Percentiles rank a stretch among this genome's conserved stretches.
These are phyloP conservation scores for Pythium phragmiticola DNA, from an alignment of 352 stramenopile species.

Conservation along the genomic window DNA sequence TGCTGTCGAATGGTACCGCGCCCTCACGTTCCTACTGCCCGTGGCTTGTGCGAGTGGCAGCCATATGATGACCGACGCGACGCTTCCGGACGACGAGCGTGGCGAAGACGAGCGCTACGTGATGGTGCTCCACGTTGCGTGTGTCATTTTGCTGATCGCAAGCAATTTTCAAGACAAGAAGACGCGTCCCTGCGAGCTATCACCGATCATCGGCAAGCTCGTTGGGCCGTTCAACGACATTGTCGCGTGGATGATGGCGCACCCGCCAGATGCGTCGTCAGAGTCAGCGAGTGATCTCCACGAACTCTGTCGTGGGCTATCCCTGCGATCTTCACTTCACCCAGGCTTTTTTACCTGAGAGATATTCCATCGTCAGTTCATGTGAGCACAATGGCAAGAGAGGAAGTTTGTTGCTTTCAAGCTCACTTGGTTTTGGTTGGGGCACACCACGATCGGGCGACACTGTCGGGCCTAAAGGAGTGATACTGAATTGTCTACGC, in stretches of 20 bases:
- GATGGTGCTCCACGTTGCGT: constrained; percentile 73
- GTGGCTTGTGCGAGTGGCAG: constrained; percentile 66
- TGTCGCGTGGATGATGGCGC: constrained; percentile 50
- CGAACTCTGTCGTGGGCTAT: constrained; percentile 65
- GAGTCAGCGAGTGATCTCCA: constrained; percentile 67
- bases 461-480: constrained; percentile 6
- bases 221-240: constrained; percentile 56
- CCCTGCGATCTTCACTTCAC: constrained; percentile 39
- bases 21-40: constrained; percentile 71
- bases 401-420: background rate
- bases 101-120: constrained; percentile 79
- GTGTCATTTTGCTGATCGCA: constrained; percentile 66
- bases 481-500: constrained; percentile 19
- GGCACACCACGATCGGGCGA: background rate
- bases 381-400: background rate
- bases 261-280: constrained; percentile 51
- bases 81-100: constrained; percentile 44
- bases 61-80: constrained; percentile 44
- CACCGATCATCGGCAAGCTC: constrained; percentile 40
- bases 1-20: constrained; percentile 63
- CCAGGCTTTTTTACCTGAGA: constrained; percentile 7
- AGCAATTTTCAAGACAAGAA: constrained; percentile 57
- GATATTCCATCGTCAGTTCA: too few relatives aligned
- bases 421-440: background rate
- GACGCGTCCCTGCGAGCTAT: constrained; percentile 35